Evolutionary conservation across 257 asterid genomes (phyloP), one percentile per base, ranked within the genome.

Genomic region (Euphrasia confusa): DNA sequence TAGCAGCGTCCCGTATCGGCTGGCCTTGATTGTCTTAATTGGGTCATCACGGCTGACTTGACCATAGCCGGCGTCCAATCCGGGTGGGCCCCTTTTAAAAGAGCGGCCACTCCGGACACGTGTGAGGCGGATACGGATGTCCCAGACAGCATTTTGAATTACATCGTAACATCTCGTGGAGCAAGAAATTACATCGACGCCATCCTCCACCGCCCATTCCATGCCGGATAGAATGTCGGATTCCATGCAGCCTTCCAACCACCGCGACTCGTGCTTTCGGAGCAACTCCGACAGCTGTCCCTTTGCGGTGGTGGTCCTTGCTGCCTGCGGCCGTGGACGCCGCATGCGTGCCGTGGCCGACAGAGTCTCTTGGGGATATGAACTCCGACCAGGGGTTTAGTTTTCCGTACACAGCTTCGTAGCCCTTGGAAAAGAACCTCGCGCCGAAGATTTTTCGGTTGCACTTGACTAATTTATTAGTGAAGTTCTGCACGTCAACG

Each of bases 91-190:
- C 96, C 94, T 67, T 84, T n/a, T n/a, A n/a, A n/a, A n/a, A n/a
- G n/a, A n/a, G n/a, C n/a, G n/a, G n/a, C n/a, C n/a, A n/a, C n/a
- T n/a, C n/a, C n/a, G n/a, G n/a, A n/a, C n/a, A n/a, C n/a, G 61
- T 91, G 98, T 0, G 98, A 96, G 73, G 96, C 88, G 1, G 98
- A 85, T 96, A 91, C 88, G 0, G 98, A 91, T 2, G 98, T 91
- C 5, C 98, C 96, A 0, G 96, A 91, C 4, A 59, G 71, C 10
- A 88, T 73, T 40, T 88, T 91, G 47, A 91, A 91, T 4, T 61
- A 77, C 73, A 18, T 65, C 81, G 15, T 76, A 81, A n/a, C n/a
- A n/a, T n/a, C n/a, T n/a, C n/a, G n/a, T n/a, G n/a, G n/a, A n/a
- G n/a, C n/a, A n/a, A n/a, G n/a, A n/a, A n/a, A n/a, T n/a, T n/a